Base-by-base conservation (phyloP, 108 stramenopile genomes). In the Pseudonitzschia pungens region DNA sequence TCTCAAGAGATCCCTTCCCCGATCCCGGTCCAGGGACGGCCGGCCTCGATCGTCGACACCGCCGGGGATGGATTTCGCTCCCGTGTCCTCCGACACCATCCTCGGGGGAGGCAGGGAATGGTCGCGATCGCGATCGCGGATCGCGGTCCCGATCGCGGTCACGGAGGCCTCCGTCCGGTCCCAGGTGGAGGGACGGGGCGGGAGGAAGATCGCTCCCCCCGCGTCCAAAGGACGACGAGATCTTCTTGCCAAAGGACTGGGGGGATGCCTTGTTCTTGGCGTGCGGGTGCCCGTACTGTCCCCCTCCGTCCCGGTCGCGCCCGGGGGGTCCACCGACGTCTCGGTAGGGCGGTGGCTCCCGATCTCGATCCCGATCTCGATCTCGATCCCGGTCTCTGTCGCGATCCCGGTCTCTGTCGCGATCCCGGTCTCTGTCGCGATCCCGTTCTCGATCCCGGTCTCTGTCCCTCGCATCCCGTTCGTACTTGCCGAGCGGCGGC, bases 181-280 rank as follows among this genome's bases (percentile, higher is more conserved):
- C 57, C 57, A 58, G 7, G 31, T 62, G 36, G 9, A 62, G 60
- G 1, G 60, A 29, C 11, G 60, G 60, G 29, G 57, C 24, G 3
- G 57, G 57, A 6, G 29, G 57, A 14, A 26, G 71, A 16, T 33
- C 42, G n/a, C 7, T 55, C 5, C 54, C 69, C 12, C n/a, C n/a
- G n/a, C 32, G 69, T 70, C 54, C 69, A 36, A 70, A 70, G 69
- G 69, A 56, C 18, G 32, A 12, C 4, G 32, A 31, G 32, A 31
- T 8, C 18, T 14, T 31, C 27, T 58, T 58, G 27, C 57, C 57
- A 58, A 58, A 58, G 27, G 57, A 27, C 27, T 9, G 57, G 5
- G 57, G 57, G 8, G 60, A 33, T 18, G 15, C 60, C 29, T 62
- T 62, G 28, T 3, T 40, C n/a, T 31, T 31, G 20, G 29, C 33